These are phyloP conservation scores for Periconia sp. DNA, from an alignment of 2,329 filamentous ascomycete species.

Conservation along the genomic window DNA sequence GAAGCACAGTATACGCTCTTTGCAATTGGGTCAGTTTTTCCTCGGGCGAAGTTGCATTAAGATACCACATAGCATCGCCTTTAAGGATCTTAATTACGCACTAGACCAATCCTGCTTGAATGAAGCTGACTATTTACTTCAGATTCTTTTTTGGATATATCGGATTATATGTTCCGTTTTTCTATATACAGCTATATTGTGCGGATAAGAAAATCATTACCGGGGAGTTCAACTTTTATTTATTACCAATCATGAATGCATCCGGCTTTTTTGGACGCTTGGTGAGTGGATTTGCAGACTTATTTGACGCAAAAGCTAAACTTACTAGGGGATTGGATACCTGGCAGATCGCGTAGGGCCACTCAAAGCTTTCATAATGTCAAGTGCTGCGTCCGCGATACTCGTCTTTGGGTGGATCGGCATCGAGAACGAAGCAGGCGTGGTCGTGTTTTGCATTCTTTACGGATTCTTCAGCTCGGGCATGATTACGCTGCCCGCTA, in stretches of 20 bases:
- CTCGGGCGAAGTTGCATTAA: too few relatives aligned
- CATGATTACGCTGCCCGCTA: not conserved
- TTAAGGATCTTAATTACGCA: too few relatives aligned
- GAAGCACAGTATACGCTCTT: not conserved
- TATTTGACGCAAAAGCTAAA: not conserved
- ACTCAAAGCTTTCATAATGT: not conserved
- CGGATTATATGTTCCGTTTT: not conserved
- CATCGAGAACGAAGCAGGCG: not conserved
- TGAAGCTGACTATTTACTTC: too few relatives aligned
- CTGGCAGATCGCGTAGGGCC: not conserved
- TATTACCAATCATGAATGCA: slow-evolving; percentile 1
- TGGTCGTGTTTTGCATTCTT: slow-evolving; percentile 1
- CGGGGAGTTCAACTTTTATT: not conserved
- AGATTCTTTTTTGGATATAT: not conserved
- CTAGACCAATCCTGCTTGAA: too few relatives aligned
- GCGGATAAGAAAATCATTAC: not conserved
- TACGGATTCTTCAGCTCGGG: slow-evolving; percentile 4
- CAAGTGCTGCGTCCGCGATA: not conserved
- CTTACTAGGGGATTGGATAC: not conserved
- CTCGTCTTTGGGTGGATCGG: slow-evolving; percentile 3
- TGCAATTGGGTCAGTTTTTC: too few relatives aligned
- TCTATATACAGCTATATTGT: slow-evolving; percentile 1
- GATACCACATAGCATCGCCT: too few relatives aligned
- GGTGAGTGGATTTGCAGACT: not conserved
- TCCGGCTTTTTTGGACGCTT: not conserved